phyloP scores from a whole-genome alignment of 176 grass and related monocot species.

The Cymbopogon citratus region DNA sequence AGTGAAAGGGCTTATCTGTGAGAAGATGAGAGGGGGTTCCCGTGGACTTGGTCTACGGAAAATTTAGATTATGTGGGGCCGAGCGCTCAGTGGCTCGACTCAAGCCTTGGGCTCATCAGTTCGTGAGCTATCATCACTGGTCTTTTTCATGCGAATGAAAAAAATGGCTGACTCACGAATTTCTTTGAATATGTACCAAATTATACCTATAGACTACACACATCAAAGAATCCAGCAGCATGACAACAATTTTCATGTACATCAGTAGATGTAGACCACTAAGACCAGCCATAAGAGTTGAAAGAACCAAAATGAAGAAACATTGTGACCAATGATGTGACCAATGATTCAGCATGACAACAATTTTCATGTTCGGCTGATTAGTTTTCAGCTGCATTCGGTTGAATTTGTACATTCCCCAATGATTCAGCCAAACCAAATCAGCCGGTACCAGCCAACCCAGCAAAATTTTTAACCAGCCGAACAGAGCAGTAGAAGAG shows the following conservation, averaged over 20 bases:
- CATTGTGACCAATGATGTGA: too few species aligned
- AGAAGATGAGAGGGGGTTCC: constrained; percentile 1
- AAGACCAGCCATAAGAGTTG: not conserved
- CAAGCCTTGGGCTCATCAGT: not conserved
- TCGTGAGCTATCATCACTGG: not conserved
- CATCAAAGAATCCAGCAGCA: not conserved
- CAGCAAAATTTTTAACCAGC: too few species aligned
- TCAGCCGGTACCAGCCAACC: too few species aligned
- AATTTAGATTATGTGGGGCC: not conserved
- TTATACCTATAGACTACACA: not conserved
- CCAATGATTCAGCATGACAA: too few species aligned
- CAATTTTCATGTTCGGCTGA: too few species aligned
- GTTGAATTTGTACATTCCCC: too few species aligned
- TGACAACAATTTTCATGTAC: not conserved
- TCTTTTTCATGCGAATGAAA: not conserved
- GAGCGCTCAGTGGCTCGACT: not conserved
- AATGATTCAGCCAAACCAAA: too few species aligned
- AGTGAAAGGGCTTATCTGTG: constrained; percentile 40
- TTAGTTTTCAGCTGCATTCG: too few species aligned
- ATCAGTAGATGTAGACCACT: not conserved
- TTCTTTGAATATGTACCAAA: not conserved
- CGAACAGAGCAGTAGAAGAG: too few species aligned
- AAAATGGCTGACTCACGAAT: not conserved
- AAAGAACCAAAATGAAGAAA: not conserved
- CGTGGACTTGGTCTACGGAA: constrained; percentile 6